A percentile compares a stretch with the other conserved stretches of the same genome.
These are phyloP conservation scores for Calonectria fujianensis DNA, from an alignment of 2,329 filamentous ascomycete species.

Conservation along the genomic window DNA sequence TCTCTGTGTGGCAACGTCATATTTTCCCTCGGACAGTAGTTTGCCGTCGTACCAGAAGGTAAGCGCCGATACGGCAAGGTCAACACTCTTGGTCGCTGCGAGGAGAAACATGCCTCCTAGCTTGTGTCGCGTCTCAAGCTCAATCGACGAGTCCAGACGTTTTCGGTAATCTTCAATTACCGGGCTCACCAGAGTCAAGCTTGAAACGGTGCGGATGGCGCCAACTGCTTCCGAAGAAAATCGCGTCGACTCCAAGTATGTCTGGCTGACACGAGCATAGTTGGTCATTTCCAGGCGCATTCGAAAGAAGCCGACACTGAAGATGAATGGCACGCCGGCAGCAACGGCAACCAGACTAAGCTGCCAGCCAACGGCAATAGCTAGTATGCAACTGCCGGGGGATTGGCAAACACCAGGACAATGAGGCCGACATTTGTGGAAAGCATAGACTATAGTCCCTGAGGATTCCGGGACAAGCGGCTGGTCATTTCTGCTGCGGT, in stretches of 20 bases:
- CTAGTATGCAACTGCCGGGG: slow-evolving; percentile 58
- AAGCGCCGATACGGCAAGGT: slow-evolving; percentile 56
- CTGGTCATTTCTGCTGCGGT: slow-evolving; percentile 59
- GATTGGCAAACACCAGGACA: slow-evolving; percentile 30
- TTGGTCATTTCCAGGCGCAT: slow-evolving; percentile 61
- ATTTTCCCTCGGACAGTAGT: slow-evolving; percentile 38
- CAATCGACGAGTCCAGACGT: slow-evolving; percentile 52
- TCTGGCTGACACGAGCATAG: slow-evolving; percentile 57
- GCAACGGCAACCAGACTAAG: slow-evolving; percentile 67
- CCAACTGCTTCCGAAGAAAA: slow-evolving; percentile 63
- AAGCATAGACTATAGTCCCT: slow-evolving; percentile 50
- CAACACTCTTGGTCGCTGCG: neutral
- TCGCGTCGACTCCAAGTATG: slow-evolving; percentile 57
- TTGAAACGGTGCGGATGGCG: slow-evolving; percentile 61
- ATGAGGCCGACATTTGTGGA: slow-evolving; percentile 32
- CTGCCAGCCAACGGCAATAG: slow-evolving; percentile 66
- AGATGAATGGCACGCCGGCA: slow-evolving; percentile 59
- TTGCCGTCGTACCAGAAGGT: slow-evolving; percentile 63
- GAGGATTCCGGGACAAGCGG: slow-evolving; percentile 54
- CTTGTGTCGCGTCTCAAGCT: slow-evolving; percentile 46
- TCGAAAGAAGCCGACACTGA: slow-evolving; percentile 58
- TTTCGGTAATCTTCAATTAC: slow-evolving; percentile 52
- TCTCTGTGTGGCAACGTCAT: neutral
- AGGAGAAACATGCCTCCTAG: slow-evolving; percentile 55
- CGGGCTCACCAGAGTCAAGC: slow-evolving; percentile 60